Percentiles rank a stretch among this genome's conserved stretches.
Conservation (phyloP, 305 asterid genomes). For the Fraxinus floribunda region DNA sequence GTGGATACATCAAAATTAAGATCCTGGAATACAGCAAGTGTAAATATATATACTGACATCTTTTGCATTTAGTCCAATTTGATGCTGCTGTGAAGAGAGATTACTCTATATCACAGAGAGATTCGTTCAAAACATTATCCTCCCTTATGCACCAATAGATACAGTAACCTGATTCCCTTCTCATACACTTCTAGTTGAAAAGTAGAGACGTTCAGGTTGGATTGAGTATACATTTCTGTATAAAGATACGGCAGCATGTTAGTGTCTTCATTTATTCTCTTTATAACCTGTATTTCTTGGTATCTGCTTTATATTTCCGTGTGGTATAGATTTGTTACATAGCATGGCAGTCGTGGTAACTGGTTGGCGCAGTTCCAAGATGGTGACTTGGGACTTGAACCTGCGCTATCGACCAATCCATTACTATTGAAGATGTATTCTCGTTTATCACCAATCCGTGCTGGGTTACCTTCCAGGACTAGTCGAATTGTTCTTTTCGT, state of each 20-base stretch:
- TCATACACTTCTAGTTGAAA: neutral
- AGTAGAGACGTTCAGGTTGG: neutral
- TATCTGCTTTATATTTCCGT: neutral
- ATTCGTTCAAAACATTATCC: neutral
- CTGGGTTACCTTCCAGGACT: neutral
- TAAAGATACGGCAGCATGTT: neutral
- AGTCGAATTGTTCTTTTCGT: neutral
- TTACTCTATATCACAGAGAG: neutral
- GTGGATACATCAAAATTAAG: conserved; percentile 4
- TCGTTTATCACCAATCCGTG: neutral
- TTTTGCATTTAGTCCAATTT: conserved; percentile 1
- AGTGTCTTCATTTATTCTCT: neutral
- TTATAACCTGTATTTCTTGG: neutral
- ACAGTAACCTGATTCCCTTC: neutral
- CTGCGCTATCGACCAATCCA: neutral
- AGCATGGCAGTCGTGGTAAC: neutral
- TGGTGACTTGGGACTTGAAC: neutral
- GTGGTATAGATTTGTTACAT: neutral
- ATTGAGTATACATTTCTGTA: neutral
- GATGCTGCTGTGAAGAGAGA: neutral
- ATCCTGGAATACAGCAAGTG: conserved; percentile 8
- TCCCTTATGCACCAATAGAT: neutral
- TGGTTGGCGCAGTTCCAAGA: neutral
- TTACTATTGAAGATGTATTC: neutral
- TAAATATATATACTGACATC: conserved; percentile 1